Evolutionary conservation across 2,329 filamentous ascomycete species (phyloP), one percentile per base, ranked within the genome.

Genomic region (Cladophialophora carrionii): DNA sequence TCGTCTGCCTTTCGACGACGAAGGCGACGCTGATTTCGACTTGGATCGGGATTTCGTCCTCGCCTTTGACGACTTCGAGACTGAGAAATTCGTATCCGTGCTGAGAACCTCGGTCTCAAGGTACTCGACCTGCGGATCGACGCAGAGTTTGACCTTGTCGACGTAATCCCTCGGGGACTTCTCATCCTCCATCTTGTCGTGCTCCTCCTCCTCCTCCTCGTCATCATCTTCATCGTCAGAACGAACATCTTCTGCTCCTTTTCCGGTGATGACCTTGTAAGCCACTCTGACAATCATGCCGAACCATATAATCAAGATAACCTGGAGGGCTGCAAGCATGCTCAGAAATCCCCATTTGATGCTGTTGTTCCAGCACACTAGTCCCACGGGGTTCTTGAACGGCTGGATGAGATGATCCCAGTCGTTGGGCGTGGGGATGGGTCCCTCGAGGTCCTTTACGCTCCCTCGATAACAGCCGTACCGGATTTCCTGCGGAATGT

Each of bases 241-340:
- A 62, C 95, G 87, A 20, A 87, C 85, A 74, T 99, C 95, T 69
- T 97, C 92, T 4, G 94, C 92, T 34, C 86, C 83, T 43, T 84
- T 85, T 34, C 94, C 93, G 57, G 84, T 85, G 41, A 98, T 75
- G 5, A 98, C 92, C 67, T 89, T 88, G 68, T 90, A 83, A 24
- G 92, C 92, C 2, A 99, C 90, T 63, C 88, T 87, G 46, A 93
- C 78, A 71, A 98, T 96, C 87, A 96, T 90, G 68, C 82, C 84
- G 74, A 98, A 96, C 95, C 95, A 98, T 67, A 90, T 83, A 41
- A 96, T 80, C 34, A 90, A 92, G 60, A 99, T 84, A 24, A 83
- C 81, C 77, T 98, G 92, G 24, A 99, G 83, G 43, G 88, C 84
- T 12, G 96, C 81, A 2, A 99, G 86, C 46, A 91, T 84, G 9